Evolutionary conservation across 2,329 filamentous ascomycete species (phyloP), one percentile per base, ranked within the genome.

Genomic region (Clarireedia hainanense): DNA sequence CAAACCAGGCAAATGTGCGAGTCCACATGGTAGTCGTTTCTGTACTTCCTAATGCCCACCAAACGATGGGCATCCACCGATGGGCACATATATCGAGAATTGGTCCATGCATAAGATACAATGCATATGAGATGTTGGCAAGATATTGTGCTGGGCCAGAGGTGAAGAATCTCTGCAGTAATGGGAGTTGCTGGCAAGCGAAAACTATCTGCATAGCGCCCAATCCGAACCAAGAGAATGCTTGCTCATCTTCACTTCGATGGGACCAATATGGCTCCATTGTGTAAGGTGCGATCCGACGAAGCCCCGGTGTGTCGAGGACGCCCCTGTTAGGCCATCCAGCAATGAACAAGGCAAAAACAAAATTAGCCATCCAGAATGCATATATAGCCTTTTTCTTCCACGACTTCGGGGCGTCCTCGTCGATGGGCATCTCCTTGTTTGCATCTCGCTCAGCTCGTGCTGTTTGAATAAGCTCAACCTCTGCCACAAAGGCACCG

Each of bases 81-180:
- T 64, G 63, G 43, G 64, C 63, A 10, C 66, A 46, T 7, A 57
- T 55, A 4, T 71, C 73, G 15, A 80, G 65, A 10, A 77, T 70
- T 2, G 74, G 74, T 0, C 80, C 80, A 61, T 83, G 80, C 26
- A 78, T 74, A 6, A 84, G 72, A 60, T 84, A 83, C 3, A 84
- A 70, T 3, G 80, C 76, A 59, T 78, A 84, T 54, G 77, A 80
- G 58, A 83, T 77, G 26, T 74, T 73, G 9, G 76, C 80, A 20
- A 80, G 74, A 64, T 83, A 84, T 61, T 80, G 79, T 14, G 77
- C 75, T 9, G 78, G 60, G 0, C 69, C 65, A 4, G 71, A 72
- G 50, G 75, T 76, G 63, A 81, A 78, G 34, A 76, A 72, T 4
- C 62, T 63, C 55, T 74, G 74, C 50, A 75, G 59, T 50, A 57